phyloP scores from a whole-genome alignment of 1,284 basidiomycete species.

The Ganoderma resinaceum region DNA sequence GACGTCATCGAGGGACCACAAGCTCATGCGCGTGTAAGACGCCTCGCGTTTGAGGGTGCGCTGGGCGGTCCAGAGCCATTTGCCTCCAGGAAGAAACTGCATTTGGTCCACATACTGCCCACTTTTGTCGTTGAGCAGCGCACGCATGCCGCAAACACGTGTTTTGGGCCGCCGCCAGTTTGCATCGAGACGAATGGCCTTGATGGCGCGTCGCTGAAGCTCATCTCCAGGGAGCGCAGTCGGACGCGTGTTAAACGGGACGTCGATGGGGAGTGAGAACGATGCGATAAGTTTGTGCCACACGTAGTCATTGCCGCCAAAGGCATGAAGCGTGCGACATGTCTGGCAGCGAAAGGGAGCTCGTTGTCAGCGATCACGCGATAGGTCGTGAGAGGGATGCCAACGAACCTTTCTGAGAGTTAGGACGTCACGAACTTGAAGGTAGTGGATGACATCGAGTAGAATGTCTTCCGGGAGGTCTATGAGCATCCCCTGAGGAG shows the following conservation, averaged over 20 bases:
- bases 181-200: slow-evolving; percentile 55
- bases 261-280: slow-evolving; percentile 44
- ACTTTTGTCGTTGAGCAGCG: slow-evolving; percentile 45
- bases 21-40: slow-evolving; percentile 43
- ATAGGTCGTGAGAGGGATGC: slow-evolving; percentile 5
- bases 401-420: slow-evolving; percentile 53
- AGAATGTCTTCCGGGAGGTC: slow-evolving; percentile 50
- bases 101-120: slow-evolving; percentile 46
- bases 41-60: slow-evolving; percentile 42
- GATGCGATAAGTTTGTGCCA: slow-evolving; percentile 52
- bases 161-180: slow-evolving; percentile 54
- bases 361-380: slow-evolving; percentile 21
- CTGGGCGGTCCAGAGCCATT: slow-evolving; percentile 56
- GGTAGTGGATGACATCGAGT: slow-evolving; percentile 40
- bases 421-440: slow-evolving; percentile 51
- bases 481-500: slow-evolving; percentile 26
- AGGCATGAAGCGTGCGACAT: slow-evolving; percentile 52
- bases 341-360: slow-evolving; percentile 46
- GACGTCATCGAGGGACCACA: slow-evolving; percentile 48
- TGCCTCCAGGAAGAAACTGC: slow-evolving; percentile 49
- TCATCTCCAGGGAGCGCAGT: slow-evolving; percentile 40
- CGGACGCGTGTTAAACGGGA: slow-evolving; percentile 38
- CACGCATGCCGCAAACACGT: slow-evolving; percentile 43
- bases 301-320: slow-evolving; percentile 54
- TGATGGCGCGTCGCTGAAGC: slow-evolving; percentile 45